These are phyloP conservation scores for Basidioascus undulatus DNA, from an alignment of 768 basidiomycete species.

Conservation along the genomic window DNA sequence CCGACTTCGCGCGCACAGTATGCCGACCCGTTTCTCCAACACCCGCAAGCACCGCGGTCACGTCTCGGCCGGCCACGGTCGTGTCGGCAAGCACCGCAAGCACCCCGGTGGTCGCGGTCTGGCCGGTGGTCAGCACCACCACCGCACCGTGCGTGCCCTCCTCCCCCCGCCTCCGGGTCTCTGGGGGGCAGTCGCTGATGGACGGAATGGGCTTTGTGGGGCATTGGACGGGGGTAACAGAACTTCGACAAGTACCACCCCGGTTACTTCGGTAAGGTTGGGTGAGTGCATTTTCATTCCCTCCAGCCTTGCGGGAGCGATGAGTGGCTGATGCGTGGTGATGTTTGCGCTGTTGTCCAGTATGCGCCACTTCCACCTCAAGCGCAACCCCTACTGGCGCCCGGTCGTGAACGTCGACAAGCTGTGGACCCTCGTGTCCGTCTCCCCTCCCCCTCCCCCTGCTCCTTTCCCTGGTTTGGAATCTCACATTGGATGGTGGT, in stretches of 20 bases:
- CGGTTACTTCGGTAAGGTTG: constrained; percentile 98
- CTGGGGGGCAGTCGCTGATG: background rate
- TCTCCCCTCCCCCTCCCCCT: background rate
- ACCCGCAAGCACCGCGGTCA: constrained; percentile 99
- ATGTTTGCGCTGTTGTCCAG: no score
- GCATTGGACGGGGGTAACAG: no score
- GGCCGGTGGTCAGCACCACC: constrained; percentile 93
- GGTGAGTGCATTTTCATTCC: no score
- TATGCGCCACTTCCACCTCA: constrained; percentile 97
- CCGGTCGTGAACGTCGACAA: constrained; percentile 98
- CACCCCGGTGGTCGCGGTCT: constrained; percentile 99
- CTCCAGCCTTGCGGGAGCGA: no score
- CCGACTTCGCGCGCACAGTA: constrained; percentile 23
- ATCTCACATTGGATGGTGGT: no score
- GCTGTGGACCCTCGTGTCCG: constrained; percentile 57
- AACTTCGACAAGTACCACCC: constrained; percentile 52
- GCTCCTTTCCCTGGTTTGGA: background rate
- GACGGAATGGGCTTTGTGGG: background rate
- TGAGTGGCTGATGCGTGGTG: no score
- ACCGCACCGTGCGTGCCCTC: constrained; percentile 29
- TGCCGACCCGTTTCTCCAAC: constrained; percentile 91
- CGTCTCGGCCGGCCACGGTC: constrained; percentile 97
- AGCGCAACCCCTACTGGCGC: constrained; percentile 70
- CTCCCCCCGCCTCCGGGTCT: no score
- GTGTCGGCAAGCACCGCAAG: constrained; percentile 99